phyloP scores from a whole-genome alignment of 306 rosid genomes.

The Acacia crassicarpa region DNA sequence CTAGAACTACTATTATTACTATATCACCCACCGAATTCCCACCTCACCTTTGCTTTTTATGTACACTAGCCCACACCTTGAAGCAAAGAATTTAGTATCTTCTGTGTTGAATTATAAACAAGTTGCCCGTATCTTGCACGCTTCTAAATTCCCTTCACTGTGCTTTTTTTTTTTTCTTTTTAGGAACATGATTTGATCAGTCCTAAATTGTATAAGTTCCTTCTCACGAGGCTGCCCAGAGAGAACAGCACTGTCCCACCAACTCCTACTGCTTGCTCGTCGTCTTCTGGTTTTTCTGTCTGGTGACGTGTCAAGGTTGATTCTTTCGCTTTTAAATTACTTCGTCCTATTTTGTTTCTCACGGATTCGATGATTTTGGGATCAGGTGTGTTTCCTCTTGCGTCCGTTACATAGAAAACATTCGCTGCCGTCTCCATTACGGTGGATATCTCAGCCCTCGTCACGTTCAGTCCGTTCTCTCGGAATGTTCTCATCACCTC shows the following conservation, averaged over 20 bases:
- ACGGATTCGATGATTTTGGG: slow-evolving; percentile 61
- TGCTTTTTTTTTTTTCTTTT: neutral
- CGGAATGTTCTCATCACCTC: slow-evolving; percentile 86
- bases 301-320: slow-evolving; percentile 43
- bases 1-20: too few species aligned
- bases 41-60: slow-evolving; percentile 44
- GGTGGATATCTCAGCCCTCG: slow-evolving; percentile 87
- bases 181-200: slow-evolving; percentile 76
- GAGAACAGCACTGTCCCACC: slow-evolving; percentile 91
- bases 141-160: slow-evolving; percentile 13
- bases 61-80: slow-evolving; percentile 61
- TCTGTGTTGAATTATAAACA: slow-evolving; percentile 24
- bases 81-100: slow-evolving; percentile 71
- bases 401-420: slow-evolving; percentile 82
- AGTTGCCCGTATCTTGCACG: slow-evolving; percentile 45
- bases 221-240: slow-evolving; percentile 82
- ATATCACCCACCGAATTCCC: slow-evolving; percentile 45
- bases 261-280: slow-evolving; percentile 49
- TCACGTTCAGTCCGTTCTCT: slow-evolving; percentile 83
- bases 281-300: slow-evolving; percentile 25
- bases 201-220: slow-evolving; percentile 85
- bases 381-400: slow-evolving; percentile 62
- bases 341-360: slow-evolving; percentile 65
- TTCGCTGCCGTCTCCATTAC: slow-evolving; percentile 51
- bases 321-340: slow-evolving; percentile 73